Evolutionary conservation across 805 yeast species (phyloP).

Genomic region (Schizosaccharomyces octosporus): DNA sequence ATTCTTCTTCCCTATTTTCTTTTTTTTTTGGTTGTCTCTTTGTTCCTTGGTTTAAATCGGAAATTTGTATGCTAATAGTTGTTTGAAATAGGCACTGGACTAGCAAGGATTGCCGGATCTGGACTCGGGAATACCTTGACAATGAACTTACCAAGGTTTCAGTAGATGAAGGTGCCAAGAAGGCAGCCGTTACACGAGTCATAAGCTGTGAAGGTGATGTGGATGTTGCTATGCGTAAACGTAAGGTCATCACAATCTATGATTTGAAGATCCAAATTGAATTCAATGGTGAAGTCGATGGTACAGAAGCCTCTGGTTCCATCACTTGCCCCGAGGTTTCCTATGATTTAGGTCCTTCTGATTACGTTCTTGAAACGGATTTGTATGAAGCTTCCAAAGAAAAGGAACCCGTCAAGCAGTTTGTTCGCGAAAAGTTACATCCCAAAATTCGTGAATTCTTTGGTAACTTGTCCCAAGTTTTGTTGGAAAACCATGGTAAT

Average conservation of each 20-base stretch:
- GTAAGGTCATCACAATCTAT: slow-evolving; percentile 77
- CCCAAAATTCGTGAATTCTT: slow-evolving; percentile 45
- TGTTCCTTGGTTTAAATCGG: background rate
- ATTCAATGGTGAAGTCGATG: slow-evolving; percentile 24
- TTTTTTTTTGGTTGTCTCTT: too few relatives aligned
- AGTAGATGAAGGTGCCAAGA: background rate
- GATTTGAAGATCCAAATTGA: slow-evolving; percentile 46
- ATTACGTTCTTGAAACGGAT: slow-evolving; percentile 59
- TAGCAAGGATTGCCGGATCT: background rate
- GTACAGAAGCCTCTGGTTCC: slow-evolving; percentile 32
- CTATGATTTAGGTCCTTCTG: slow-evolving; percentile 69
- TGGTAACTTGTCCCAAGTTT: slow-evolving; percentile 6
- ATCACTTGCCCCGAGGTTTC: slow-evolving; percentile 79
- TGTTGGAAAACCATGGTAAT: slow-evolving; percentile 5
- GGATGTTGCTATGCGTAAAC: slow-evolving; percentile 90
- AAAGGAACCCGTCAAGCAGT: slow-evolving; percentile 23
- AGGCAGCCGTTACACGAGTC: background rate
- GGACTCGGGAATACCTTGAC: background rate
- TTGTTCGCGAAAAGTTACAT: slow-evolving; percentile 31
- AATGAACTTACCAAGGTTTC: background rate
- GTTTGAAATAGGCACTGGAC: slow-evolving; percentile 2
- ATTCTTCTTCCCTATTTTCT: too few relatives aligned
- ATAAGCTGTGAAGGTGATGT: slow-evolving; percentile 42
- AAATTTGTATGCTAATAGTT: background rate
- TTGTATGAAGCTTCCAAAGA: slow-evolving; percentile 29